A percentile compares a stretch with the other conserved stretches of the same genome.
Evolutionary conservation across 1,139 yeast genomes (phyloP).

Genomic region (Debaryomyces subglobosus): DNA sequence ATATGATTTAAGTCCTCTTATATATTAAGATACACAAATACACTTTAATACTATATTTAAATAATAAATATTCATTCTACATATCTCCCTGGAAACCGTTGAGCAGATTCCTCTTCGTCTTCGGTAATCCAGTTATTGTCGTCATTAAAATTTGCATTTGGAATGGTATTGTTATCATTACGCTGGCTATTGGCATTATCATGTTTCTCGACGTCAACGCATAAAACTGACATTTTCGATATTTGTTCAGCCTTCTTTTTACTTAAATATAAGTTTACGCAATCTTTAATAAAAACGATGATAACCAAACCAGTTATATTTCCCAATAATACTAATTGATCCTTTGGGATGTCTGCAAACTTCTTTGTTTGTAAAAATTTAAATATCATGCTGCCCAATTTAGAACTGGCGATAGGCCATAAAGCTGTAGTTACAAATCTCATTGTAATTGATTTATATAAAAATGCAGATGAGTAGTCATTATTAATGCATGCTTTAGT

Average conservation of each 20-base stretch:
- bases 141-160: not conserved
- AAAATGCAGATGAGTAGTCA: slow-evolving; percentile 37
- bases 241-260: slow-evolving; percentile 30
- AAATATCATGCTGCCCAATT: slow-evolving; percentile 31
- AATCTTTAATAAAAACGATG: slow-evolving; percentile 40
- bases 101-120: slow-evolving; percentile 1
- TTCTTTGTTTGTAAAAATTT: slow-evolving; percentile 5
- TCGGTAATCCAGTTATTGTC: slow-evolving; percentile 6
- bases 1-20: slow-evolving; percentile 6
- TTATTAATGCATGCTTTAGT: slow-evolving; percentile 37
- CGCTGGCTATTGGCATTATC: not conserved
- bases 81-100: slow-evolving; percentile 8
- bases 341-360: slow-evolving; percentile 20
- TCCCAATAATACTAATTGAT: slow-evolving; percentile 31
- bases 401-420: slow-evolving; percentile 47
- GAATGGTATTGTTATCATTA: not conserved
- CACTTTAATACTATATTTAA: not conserved
- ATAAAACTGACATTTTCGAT: slow-evolving; percentile 22
- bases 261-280: slow-evolving; percentile 33
- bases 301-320: slow-evolving; percentile 38
- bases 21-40: not conserved
- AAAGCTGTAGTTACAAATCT: slow-evolving; percentile 35
- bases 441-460: slow-evolving; percentile 29
- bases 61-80: not conserved
- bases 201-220: slow-evolving; percentile 11